Evolutionary conservation across 1,284 basidiomycete genomes (phyloP).

Genomic region (Ganoderma sinense): DNA sequence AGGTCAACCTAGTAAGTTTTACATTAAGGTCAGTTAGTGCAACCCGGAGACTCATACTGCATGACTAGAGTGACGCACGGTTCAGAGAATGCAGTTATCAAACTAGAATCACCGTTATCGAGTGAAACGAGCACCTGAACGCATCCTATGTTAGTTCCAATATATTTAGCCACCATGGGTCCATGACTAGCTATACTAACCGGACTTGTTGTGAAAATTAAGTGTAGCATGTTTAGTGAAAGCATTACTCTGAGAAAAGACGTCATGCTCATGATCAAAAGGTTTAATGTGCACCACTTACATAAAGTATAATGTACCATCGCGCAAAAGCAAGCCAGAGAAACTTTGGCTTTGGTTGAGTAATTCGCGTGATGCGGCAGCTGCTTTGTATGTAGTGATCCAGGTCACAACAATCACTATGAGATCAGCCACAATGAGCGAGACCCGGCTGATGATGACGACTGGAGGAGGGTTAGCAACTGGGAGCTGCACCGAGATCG

Average conservation of each 20-base stretch:
- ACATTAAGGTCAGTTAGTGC: not conserved
- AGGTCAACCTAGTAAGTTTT: not conserved
- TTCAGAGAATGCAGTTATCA: not conserved
- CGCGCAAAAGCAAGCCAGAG: not conserved
- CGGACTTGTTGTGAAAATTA: not conserved
- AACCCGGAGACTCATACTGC: too few species aligned
- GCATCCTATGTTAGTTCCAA: not conserved
- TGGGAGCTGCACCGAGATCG: not conserved
- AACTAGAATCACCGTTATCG: not conserved
- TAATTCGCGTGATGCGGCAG: not conserved
- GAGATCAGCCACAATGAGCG: constrained; percentile 4
- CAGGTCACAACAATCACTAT: constrained; percentile 1
- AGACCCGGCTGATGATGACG: not conserved
- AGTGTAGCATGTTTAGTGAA: constrained; percentile 1
- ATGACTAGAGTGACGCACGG: not conserved
- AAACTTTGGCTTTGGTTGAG: not conserved
- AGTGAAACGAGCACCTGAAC: not conserved
- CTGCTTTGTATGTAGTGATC: not conserved
- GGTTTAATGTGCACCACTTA: too few species aligned
- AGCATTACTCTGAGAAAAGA: not conserved
- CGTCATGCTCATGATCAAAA: too few species aligned
- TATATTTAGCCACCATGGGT: too few species aligned
- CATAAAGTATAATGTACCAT: constrained; percentile 1
- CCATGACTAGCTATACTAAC: too few species aligned
- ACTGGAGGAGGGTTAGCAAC: not conserved